phyloP scores from a whole-genome alignment of 176 grass and related monocot genomes.

The Oryza officinalis region DNA sequence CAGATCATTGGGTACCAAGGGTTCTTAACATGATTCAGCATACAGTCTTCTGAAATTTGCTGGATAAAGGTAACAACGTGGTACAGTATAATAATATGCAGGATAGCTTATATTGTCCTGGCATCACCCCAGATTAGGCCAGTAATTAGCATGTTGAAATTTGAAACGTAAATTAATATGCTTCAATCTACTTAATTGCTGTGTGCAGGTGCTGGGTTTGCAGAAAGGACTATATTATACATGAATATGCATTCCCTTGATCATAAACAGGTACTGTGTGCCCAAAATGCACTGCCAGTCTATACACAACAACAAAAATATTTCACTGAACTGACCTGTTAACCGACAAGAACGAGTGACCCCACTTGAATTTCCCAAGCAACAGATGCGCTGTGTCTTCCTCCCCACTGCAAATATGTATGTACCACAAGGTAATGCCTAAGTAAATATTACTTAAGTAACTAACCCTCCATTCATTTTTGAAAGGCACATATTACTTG shows the following conservation, averaged over 20 bases:
- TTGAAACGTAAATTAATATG: neutral
- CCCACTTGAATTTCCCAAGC: conserved; percentile 96
- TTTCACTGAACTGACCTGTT: conserved; percentile 63
- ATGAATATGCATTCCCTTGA: neutral
- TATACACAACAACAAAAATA: neutral
- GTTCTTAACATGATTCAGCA: neutral
- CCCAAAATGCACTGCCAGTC: neutral
- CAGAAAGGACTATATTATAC: neutral
- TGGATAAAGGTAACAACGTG: neutral
- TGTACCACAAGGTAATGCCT: conserved; percentile 26
- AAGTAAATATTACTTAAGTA: neutral
- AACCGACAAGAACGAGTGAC: conserved; percentile 89
- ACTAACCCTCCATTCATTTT: neutral
- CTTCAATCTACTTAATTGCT: neutral
- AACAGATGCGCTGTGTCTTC: conserved; percentile 69
- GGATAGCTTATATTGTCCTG: neutral
- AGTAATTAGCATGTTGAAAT: neutral
- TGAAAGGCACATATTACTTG: neutral
- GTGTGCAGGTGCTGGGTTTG: neutral
- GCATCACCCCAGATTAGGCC: neutral
- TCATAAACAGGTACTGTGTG: neutral
- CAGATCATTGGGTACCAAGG: neutral
- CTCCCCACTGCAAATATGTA: conserved; percentile 66
- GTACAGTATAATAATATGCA: neutral
- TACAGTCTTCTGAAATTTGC: neutral